phyloP scores from a whole-genome alignment of 2,329 filamentous ascomycete genomes.

The Calonectria leucothoes region DNA sequence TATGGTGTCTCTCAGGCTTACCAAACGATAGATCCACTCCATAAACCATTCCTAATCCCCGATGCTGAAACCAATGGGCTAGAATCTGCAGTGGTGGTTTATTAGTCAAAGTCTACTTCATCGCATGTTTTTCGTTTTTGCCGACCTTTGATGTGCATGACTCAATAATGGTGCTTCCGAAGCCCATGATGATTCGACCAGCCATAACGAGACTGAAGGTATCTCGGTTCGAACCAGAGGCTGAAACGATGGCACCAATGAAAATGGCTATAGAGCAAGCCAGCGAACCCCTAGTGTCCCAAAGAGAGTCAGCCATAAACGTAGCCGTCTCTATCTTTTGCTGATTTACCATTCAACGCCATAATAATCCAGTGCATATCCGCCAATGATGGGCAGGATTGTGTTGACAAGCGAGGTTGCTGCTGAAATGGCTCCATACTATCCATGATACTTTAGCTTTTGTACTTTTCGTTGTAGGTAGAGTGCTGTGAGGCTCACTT shows the following conservation, averaged over 20 bases:
- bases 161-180: conserved; percentile 42
- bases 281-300: conserved; percentile 32
- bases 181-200: conserved; percentile 41
- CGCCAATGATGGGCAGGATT: conserved; percentile 39
- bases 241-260: conserved; percentile 38
- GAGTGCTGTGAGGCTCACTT: neutral
- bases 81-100: conserved; percentile 28
- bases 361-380: conserved; percentile 41
- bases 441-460: neutral
- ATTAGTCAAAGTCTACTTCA: neutral
- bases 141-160: conserved; percentile 41
- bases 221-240: conserved; percentile 34
- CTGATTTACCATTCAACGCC: conserved; percentile 38
- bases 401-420: conserved; percentile 41
- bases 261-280: conserved; percentile 37
- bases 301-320: neutral
- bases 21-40: conserved; percentile 39
- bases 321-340: neutral
- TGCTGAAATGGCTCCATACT: conserved; percentile 40
- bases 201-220: conserved; percentile 35
- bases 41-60: conserved; percentile 37
- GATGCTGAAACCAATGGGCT: conserved; percentile 41
- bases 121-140: neutral
- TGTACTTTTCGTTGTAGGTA: neutral
- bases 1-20: neutral